Base-by-base conservation (phyloP, 441 rosid genomes). In the Jatropha podagrica region DNA sequence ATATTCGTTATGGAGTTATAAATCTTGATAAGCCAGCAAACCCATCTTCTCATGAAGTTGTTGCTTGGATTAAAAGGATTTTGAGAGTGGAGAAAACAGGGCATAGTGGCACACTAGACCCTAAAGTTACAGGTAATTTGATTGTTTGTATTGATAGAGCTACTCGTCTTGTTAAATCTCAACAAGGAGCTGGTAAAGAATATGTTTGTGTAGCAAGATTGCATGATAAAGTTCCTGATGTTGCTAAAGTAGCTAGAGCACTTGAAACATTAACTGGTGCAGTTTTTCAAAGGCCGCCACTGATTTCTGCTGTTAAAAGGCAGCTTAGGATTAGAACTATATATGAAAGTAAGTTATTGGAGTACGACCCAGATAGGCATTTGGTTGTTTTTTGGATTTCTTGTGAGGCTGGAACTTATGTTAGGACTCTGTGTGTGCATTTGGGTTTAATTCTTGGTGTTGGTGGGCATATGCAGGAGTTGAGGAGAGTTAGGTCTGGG, bases 371-470 rank as follows among this genome's bases (percentile, higher is more conserved):
- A 0, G 95, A 91, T 73, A 88, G 85, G 76, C 95, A 94, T 83
- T 87, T 94, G 83, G 94, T 92, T 72, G 98, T 92, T 17, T 94
- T 94, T 59, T 94, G 98, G 98, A 91, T 94, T 80, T 92, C 97
- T 26, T 94, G 97, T 41, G 98, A 94, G 84, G 98, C 98, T 0
- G 98, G 98, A 27, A 94, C 98, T 12, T 92, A 94, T 68, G 95
- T 94, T 26, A 91, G 97, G 87, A 94, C 98, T 0, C 65, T 89
- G 93, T 92, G 98, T 76, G 97, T 94, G 68, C 98, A 94, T 76
- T 86, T 94, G 86, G 98, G 98, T 12, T 75, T 94, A 74, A 73
- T 94, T 79, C 90, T 94, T 61, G 98, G 98, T 18, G 97, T 92
- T 20, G 98, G 98, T 59, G 95, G 85, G 62, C 97, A 92, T 89